Conservation (phyloP, 495 filamentous ascomycete genomes). For the Bombardia bombarda region DNA sequence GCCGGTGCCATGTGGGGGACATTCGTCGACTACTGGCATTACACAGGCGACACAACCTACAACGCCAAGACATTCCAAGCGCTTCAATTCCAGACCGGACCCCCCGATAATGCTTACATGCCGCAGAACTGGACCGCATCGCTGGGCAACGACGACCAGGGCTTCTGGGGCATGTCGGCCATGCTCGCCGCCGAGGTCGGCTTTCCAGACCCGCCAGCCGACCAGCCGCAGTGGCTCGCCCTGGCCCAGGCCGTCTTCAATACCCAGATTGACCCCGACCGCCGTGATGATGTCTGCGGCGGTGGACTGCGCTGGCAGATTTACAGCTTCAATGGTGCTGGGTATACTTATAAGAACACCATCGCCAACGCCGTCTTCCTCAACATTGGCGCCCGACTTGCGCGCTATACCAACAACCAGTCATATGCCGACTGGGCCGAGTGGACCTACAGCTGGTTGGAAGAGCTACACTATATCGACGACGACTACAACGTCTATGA, state of each 20-base stretch:
- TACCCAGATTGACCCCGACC: conserved; percentile 52
- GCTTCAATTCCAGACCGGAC: conserved; percentile 51
- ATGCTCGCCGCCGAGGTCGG: conserved; percentile 60
- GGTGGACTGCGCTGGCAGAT: conserved; percentile 84
- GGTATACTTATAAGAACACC: conserved; percentile 72
- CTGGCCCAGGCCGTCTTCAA: conserved; percentile 80
- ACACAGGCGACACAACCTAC: conserved; percentile 55
- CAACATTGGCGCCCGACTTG: conserved; percentile 63
- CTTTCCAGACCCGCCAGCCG: conserved; percentile 50
- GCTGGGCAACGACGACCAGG: conserved; percentile 63
- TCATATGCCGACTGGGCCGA: conserved; percentile 66
- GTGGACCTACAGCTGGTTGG: conserved; percentile 61
- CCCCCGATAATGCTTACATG: conserved; percentile 49
- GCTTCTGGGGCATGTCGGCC: conserved; percentile 60
- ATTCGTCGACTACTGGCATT: conserved; percentile 63
- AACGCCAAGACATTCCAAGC: conserved; percentile 47
- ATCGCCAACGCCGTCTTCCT: conserved; percentile 63
- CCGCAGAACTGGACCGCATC: conserved; percentile 53
- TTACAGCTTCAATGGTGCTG: conserved; percentile 61
- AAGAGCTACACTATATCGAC: conserved; percentile 41
- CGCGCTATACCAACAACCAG: conserved; percentile 60
- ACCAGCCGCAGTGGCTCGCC: conserved; percentile 63
- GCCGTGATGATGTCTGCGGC: conserved; percentile 56
- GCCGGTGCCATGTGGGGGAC: conserved; percentile 63
- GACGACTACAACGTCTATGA: conserved; percentile 49